Percentiles rank a stretch among this genome's conserved stretches.
Conservation (phyloP, 2,329 filamentous ascomycete genomes). For the Trichothecium sympodiale region DNA sequence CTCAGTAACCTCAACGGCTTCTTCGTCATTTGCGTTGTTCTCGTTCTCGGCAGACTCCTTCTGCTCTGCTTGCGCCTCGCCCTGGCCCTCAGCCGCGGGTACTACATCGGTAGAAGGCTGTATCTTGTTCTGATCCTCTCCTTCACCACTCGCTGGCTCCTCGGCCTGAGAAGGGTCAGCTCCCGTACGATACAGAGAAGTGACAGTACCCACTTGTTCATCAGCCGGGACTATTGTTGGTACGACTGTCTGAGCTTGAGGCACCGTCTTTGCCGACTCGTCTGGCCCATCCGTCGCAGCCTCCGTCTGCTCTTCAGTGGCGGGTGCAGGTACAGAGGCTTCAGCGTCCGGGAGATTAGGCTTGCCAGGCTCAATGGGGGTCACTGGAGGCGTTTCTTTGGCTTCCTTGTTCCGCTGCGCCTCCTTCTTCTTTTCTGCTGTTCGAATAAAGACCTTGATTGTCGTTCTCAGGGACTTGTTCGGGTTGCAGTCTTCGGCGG, state of each 20-base stretch:
- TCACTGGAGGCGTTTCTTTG: conserved; percentile 27
- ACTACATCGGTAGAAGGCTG: conserved; percentile 2
- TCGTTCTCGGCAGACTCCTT: conserved; percentile 7
- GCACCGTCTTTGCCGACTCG: background rate
- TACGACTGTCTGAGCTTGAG: no score
- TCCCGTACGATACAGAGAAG: background rate
- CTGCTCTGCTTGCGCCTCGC: conserved; percentile 5
- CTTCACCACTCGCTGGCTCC: background rate
- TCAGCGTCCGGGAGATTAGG: conserved; percentile 17
- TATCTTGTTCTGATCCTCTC: conserved; percentile 1
- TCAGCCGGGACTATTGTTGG: no score
- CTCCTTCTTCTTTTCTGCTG: conserved; percentile 81
- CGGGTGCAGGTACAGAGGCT: conserved; percentile 9
- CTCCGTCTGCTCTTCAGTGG: conserved; percentile 2
- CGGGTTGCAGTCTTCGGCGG: conserved; percentile 73
- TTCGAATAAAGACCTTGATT: conserved; percentile 81
- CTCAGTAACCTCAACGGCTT: conserved; percentile 17
- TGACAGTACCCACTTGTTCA: no score
- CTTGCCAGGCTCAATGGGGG: conserved; percentile 29
- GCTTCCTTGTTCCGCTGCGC: conserved; percentile 43
- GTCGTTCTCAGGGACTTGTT: conserved; percentile 90
- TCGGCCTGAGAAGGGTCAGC: background rate
- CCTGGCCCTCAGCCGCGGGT: conserved; percentile 7
- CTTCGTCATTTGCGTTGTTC: conserved; percentile 11
- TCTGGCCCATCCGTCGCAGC: conserved; percentile 5